phyloP scores from a whole-genome alignment of 495 filamentous ascomycete species.

The Hamigera avellanea region DNA sequence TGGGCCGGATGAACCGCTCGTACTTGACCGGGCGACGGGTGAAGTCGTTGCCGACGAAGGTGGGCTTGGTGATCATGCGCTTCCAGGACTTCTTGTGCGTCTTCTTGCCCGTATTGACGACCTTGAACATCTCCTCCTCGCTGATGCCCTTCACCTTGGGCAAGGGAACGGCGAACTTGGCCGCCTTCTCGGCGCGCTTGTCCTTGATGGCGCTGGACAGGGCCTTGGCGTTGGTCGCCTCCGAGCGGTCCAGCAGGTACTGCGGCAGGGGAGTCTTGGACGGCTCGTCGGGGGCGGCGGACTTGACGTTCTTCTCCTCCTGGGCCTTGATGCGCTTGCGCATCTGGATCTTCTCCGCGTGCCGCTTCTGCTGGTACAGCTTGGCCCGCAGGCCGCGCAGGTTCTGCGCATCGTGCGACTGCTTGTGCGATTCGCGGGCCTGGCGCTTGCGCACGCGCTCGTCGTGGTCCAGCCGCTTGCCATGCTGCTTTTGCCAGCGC shows the following conservation, averaged over 20 bases:
- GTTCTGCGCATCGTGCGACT: slow-evolving; percentile 80
- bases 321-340: slow-evolving; percentile 88
- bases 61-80: slow-evolving; percentile 88
- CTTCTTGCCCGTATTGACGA: slow-evolving; percentile 89
- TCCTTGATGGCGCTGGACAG: slow-evolving; percentile 79
- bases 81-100: slow-evolving; percentile 78
- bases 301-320: slow-evolving; percentile 92
- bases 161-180: slow-evolving; percentile 88
- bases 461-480: slow-evolving; percentile 76
- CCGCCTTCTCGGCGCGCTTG: slow-evolving; percentile 81
- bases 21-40: slow-evolving; percentile 90
- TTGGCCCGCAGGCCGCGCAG: slow-evolving; percentile 86
- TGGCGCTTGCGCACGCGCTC: slow-evolving; percentile 79
- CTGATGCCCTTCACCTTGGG: slow-evolving; percentile 89
- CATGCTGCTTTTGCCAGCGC: slow-evolving; percentile 71
- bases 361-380: slow-evolving; percentile 85
- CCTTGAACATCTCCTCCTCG: slow-evolving; percentile 98
- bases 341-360: slow-evolving; percentile 98
- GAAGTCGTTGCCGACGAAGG: slow-evolving; percentile 84
- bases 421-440: slow-evolving; percentile 79
- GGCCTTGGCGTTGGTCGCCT: slow-evolving; percentile 81
- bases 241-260: slow-evolving; percentile 82
- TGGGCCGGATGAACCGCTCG: slow-evolving; percentile 72
- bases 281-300: slow-evolving; percentile 63
- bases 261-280: slow-evolving; percentile 65